These are phyloP conservation scores for Colletotrichum limetticola DNA, from an alignment of 2,329 filamentous ascomycete genomes.

Conservation along the genomic window DNA sequence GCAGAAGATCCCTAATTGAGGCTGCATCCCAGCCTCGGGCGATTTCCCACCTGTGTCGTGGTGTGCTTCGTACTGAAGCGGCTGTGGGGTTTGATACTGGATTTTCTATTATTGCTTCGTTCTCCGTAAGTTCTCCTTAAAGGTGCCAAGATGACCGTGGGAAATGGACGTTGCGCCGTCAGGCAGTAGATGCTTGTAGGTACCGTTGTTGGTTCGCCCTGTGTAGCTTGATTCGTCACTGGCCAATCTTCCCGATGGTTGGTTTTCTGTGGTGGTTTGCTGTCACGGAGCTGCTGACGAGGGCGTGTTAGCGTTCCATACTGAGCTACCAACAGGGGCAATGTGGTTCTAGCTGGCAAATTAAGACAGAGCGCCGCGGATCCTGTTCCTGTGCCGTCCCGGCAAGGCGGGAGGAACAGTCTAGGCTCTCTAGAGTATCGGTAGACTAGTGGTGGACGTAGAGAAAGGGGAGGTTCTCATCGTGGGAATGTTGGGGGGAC, in stretches of 20 bases:
- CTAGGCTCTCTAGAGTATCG: background rate
- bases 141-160: background rate
- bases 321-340: background rate
- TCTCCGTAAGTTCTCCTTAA: background rate
- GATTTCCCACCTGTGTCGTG: background rate
- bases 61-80: background rate
- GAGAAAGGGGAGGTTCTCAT: constrained; percentile 22
- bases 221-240: background rate
- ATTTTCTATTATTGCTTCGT: background rate
- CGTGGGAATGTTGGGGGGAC: background rate
- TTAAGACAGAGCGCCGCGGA: background rate
- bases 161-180: background rate
- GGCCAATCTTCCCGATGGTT: background rate
- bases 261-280: background rate
- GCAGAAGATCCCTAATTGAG: constrained; percentile 1
- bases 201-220: background rate
- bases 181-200: background rate
- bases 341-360: background rate
- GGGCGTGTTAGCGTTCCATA: background rate
- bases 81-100: background rate
- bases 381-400: constrained; percentile 1
- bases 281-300: background rate
- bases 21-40: background rate
- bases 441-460: background rate
- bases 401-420: background rate